Evolutionary conservation across 257 asterid species (phyloP).

Genomic region (Primulina eburnea): DNA sequence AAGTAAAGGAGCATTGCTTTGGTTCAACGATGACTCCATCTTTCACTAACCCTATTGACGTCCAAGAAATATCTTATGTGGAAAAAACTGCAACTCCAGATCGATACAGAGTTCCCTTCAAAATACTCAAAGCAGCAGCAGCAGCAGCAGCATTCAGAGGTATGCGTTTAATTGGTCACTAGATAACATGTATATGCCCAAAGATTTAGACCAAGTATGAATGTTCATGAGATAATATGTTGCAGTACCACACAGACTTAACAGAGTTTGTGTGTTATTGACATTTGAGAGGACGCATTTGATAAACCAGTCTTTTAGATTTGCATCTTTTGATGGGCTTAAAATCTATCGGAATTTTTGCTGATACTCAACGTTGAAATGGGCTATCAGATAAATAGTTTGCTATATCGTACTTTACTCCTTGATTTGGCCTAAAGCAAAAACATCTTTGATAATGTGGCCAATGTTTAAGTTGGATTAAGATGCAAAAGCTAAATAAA

Average conservation of each 20-base stretch:
- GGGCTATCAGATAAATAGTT: neutral
- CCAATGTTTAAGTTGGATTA: too few relatives aligned
- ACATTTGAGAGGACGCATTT: neutral
- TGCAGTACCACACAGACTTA: neutral
- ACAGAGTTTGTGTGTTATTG: neutral
- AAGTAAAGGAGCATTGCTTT: slow-evolving; percentile 27
- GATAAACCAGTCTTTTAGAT: neutral
- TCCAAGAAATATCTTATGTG: slow-evolving; percentile 16
- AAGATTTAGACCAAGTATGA: neutral
- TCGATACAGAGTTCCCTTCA: slow-evolving; percentile 31
- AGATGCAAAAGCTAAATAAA: neutral
- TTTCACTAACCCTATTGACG: slow-evolving; percentile 11
- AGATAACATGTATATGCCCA: neutral
- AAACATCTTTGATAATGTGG: too few relatives aligned
- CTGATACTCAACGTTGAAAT: neutral
- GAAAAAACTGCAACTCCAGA: slow-evolving; percentile 40
- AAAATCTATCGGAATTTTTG: neutral
- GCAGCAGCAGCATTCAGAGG: too few relatives aligned
- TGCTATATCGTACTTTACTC: neutral
- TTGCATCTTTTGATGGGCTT: neutral
- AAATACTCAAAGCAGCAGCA: slow-evolving; percentile 25
- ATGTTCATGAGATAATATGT: neutral
- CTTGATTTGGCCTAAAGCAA: too few relatives aligned
- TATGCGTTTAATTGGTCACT: slow-evolving; percentile 11
- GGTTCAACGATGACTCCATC: slow-evolving; percentile 28